These are phyloP conservation scores for Podosphaera leucotricha DNA, from an alignment of 2,329 filamentous ascomycete genomes.

Conservation along the genomic window DNA sequence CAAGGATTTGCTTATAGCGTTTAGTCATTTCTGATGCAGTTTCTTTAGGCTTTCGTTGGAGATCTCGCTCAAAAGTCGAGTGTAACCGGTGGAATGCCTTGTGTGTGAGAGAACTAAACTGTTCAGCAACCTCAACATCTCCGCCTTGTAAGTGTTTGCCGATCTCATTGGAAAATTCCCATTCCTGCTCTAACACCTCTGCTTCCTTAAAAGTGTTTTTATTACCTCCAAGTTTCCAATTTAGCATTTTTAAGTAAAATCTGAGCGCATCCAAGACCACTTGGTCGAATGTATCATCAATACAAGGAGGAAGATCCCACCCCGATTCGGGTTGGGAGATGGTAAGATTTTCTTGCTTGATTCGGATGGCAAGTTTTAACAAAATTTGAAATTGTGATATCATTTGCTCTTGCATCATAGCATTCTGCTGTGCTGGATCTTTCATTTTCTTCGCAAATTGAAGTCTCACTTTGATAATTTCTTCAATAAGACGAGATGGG, in stretches of 20 bases:
- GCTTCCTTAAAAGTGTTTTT: constrained; percentile 99
- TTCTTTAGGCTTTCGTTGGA: constrained; percentile 66
- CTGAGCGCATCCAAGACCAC: constrained; percentile 82
- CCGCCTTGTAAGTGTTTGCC: constrained; percentile 78
- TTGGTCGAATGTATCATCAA: constrained; percentile 86
- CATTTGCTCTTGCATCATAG: constrained; percentile 94
- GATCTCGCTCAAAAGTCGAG: constrained; percentile 74
- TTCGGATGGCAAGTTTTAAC: constrained; percentile 71
- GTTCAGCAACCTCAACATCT: constrained; percentile 90
- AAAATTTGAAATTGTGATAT: constrained; percentile 89
- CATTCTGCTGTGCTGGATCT: constrained; percentile 74
- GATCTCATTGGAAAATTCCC: constrained; percentile 90
- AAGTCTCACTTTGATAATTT: constrained; percentile 80
- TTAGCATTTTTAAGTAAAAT: constrained; percentile 97
- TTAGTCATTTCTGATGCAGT: constrained; percentile 79
- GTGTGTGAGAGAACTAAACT: constrained; percentile 83
- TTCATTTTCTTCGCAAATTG: constrained; percentile 90
- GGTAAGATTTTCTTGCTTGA: constrained; percentile 68
- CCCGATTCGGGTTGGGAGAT: constrained; percentile 73
- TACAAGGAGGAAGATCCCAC: constrained; percentile 88
- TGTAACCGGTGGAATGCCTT: constrained; percentile 79
- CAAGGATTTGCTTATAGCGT: constrained; percentile 81
- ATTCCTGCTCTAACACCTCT: constrained; percentile 89
- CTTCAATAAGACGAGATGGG: constrained; percentile 81
- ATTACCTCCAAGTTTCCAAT: constrained; percentile 92